Evolutionary conservation across 768 basidiomycete species (phyloP), one percentile per base, ranked within the genome.

Genomic region (Lactifluus echinatus): DNA sequence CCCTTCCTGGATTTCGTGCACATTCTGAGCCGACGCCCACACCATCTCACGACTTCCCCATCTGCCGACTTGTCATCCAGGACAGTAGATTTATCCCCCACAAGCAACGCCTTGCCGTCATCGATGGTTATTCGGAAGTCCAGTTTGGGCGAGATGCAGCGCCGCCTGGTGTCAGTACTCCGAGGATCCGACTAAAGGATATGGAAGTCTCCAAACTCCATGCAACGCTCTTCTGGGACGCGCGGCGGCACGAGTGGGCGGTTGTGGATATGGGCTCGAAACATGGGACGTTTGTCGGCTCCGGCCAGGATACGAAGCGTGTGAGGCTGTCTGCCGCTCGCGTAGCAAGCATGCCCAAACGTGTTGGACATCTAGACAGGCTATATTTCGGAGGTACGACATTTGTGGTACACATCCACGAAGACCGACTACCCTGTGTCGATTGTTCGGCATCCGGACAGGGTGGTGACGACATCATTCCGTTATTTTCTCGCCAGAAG

Each of bases 211-310:
- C 87, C 2, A 92, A 91, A 69, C 62, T 85, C 52, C 90, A 93
- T 65, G 84, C 87, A 8, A 87, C 83, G 2, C 73, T 79, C 1
- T 92, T 80, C 66, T 89, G 83, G 84, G 83, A 89, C 66, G 71
- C 72, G 33, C 68, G 69, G 28, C 74, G 79, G 53, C 67, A 70
- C 14, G 78, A 80, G 56, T 92, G 89, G 89, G 77, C 79, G 2
- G 71, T 88, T 29, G 87, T 90, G 10, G 90, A 93, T 67, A 87
- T 87, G 83, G 90, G 87, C 10, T 88, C 86, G 51, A 85, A 83
- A 68, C 90, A 93, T 62, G 90, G 90, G 3, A 91, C 89, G 0
- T 91, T 83, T 67, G 54, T 88, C 56, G 70, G 68, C 11, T 53
- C 64, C 45, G 39, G 51, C 26, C 66, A 70, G 50, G 56, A 26